phyloP scores from a whole-genome alignment of 495 filamentous ascomycete species.

The Hyaloscypha finlandica region DNA sequence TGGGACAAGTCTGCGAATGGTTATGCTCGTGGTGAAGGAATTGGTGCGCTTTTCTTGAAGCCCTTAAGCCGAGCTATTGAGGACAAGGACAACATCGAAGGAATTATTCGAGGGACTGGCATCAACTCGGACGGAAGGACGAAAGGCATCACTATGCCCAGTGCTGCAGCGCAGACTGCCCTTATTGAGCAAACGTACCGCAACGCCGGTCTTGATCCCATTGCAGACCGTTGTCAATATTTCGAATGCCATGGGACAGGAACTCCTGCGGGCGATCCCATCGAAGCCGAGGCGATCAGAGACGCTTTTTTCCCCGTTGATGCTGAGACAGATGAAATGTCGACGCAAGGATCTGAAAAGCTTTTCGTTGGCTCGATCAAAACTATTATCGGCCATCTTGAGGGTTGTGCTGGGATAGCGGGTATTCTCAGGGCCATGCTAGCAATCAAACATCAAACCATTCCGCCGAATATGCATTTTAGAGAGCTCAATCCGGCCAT shows the following conservation, averaged over 20 bases:
- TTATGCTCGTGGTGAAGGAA: conserved; percentile 65
- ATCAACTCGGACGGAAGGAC: conserved; percentile 60
- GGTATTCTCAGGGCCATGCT: conserved; percentile 58
- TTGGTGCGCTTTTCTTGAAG: conserved; percentile 62
- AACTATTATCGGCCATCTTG: conserved; percentile 45
- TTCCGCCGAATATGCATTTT: conserved; percentile 48
- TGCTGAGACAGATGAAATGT: too few species aligned
- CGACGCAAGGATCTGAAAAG: too few species aligned
- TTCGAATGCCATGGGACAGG: conserved; percentile 49
- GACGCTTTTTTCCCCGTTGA: conserved; percentile 56
- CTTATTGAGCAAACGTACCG: conserved; percentile 55
- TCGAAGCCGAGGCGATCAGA: conserved; percentile 54
- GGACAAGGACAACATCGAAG: conserved; percentile 58
- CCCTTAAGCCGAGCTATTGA: conserved; percentile 53
- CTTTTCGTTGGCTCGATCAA: conserved; percentile 21
- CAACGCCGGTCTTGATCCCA: conserved; percentile 35
- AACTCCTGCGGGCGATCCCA: conserved; percentile 47
- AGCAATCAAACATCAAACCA: conserved; percentile 56
- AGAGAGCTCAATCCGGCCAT: conserved; percentile 38
- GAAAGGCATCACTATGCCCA: conserved; percentile 58
- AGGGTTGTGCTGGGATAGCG: conserved; percentile 58
- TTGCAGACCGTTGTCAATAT: conserved; percentile 17
- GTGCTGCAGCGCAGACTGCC: conserved; percentile 53
- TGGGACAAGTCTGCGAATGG: conserved; percentile 67
- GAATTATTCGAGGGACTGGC: conserved; percentile 58